Percentiles rank a stretch among this genome's conserved stretches.
Conservation (phyloP, 1,284 basidiomycete species). For the Fistulina hepatica region DNA sequence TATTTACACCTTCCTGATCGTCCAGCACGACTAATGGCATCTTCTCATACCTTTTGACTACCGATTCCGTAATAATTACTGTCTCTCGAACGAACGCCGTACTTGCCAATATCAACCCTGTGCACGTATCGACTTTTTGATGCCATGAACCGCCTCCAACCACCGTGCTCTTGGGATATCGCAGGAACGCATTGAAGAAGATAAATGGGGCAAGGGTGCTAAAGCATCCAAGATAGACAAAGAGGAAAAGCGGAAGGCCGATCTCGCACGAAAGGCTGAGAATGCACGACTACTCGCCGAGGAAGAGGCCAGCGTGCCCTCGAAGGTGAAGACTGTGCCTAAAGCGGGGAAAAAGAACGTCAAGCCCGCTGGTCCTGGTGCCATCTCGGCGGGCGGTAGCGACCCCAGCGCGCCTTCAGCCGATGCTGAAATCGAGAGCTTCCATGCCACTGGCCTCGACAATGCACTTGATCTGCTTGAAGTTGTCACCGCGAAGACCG, state of each 20-base stretch:
- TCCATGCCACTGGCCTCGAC: slow-evolving; percentile 81
- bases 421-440: slow-evolving; percentile 40
- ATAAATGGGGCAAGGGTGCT: slow-evolving; percentile 59
- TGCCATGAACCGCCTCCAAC: not conserved
- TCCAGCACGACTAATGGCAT: too few relatives aligned
- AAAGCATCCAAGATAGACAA: slow-evolving; percentile 62
- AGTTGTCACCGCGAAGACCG: slow-evolving; percentile 83
- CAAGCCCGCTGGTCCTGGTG: slow-evolving; percentile 64
- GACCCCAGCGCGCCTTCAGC: slow-evolving; percentile 21
- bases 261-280: slow-evolving; percentile 67
- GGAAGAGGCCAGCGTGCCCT: slow-evolving; percentile 64
- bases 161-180: too few relatives aligned
- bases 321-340: slow-evolving; percentile 55
- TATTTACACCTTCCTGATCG: slow-evolving; percentile 6
- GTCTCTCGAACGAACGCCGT: too few relatives aligned
- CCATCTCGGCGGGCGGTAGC: slow-evolving; percentile 62
- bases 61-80: too few relatives aligned
- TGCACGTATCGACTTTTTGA: slow-evolving; percentile 4
- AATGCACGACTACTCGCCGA: slow-evolving; percentile 69
- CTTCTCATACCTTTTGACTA: too few relatives aligned
- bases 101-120: slow-evolving; percentile 3
- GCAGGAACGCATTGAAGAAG: slow-evolving; percentile 70
- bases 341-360: slow-evolving; percentile 49
- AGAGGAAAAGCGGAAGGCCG: slow-evolving; percentile 66
- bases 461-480: slow-evolving; percentile 86